Evolutionary conservation across 2,329 filamentous ascomycete genomes (phyloP).

Genomic region (Rhinocladiella mackenziei): DNA sequence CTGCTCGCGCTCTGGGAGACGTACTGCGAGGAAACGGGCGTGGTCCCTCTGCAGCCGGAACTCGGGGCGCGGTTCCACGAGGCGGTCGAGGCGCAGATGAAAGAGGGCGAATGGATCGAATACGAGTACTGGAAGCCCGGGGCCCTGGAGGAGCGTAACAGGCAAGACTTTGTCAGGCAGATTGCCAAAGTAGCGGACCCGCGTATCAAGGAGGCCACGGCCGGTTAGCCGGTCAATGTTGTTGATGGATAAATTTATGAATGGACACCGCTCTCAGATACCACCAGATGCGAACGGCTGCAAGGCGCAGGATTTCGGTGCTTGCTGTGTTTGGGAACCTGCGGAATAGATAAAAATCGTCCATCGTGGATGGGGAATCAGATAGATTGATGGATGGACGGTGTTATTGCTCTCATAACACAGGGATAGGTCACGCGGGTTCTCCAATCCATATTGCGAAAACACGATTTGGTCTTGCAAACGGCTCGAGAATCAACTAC

Average conservation of each 20-base stretch:
- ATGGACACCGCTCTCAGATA: no score
- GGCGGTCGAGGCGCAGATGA: constrained; percentile 62
- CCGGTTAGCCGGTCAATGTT: constrained; percentile 12
- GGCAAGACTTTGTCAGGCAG: constrained; percentile 34
- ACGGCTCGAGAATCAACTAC: no score
- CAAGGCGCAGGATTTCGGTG: no score
- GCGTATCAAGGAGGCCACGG: constrained; percentile 15
- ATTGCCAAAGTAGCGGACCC: constrained; percentile 27
- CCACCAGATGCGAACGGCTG: no score
- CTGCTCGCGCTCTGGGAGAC: constrained; percentile 53
- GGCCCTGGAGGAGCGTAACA: constrained; percentile 42
- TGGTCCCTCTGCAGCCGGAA: constrained; percentile 52
- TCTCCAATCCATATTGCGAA: no score
- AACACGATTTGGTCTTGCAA: no score
- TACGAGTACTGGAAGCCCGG: constrained; percentile 61
- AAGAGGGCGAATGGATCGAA: constrained; percentile 62
- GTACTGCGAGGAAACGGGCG: constrained; percentile 34
- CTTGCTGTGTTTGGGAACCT: no score
- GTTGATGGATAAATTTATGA: background rate
- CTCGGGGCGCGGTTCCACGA: constrained; percentile 54
- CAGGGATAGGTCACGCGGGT: no score
- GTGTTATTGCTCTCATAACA: no score
- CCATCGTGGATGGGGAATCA: no score
- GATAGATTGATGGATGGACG: no score
- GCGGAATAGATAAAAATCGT: no score